phyloP scores from a whole-genome alignment of 768 basidiomycete species.

The Lactarius deliciosus region DNA sequence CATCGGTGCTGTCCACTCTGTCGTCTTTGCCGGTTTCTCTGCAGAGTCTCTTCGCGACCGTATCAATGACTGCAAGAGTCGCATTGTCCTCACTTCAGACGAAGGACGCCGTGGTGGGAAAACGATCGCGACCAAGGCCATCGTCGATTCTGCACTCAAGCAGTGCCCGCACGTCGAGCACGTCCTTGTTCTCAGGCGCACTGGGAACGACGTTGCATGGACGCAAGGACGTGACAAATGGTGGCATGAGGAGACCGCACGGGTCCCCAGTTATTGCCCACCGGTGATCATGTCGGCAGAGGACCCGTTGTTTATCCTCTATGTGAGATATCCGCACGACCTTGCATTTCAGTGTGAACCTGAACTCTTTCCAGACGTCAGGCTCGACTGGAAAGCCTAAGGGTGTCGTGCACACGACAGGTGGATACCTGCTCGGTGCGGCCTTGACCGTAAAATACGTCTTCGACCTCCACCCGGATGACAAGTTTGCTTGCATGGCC shows the following conservation, averaged over 20 bases:
- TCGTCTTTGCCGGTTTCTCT: slow-evolving; percentile 96
- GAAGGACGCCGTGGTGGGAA: slow-evolving; percentile 95
- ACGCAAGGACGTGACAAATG: slow-evolving; percentile 84
- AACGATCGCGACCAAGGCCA: slow-evolving; percentile 89
- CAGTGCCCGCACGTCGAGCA: slow-evolving; percentile 85
- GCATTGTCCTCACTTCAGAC: slow-evolving; percentile 93
- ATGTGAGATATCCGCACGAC: slow-evolving; percentile 56
- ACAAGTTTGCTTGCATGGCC: slow-evolving; percentile 97
- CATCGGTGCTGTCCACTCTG: slow-evolving; percentile 95
- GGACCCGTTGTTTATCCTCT: slow-evolving; percentile 98
- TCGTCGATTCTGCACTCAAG: slow-evolving; percentile 89
- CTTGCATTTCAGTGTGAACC: background rate
- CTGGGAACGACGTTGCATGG: slow-evolving; percentile 81
- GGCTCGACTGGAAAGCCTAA: slow-evolving; percentile 96
- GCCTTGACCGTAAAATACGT: slow-evolving; percentile 94
- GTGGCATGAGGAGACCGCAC: slow-evolving; percentile 93
- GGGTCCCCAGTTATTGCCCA: slow-evolving; percentile 86
- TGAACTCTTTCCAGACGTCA: slow-evolving; percentile 60
- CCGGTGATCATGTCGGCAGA: slow-evolving; percentile 87
- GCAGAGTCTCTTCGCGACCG: slow-evolving; percentile 93
- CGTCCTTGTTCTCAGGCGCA: slow-evolving; percentile 85
- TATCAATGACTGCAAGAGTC: slow-evolving; percentile 81
- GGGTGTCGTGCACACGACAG: slow-evolving; percentile 91
- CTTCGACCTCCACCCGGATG: slow-evolving; percentile 96
- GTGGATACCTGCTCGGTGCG: slow-evolving; percentile 88